phyloP scores from a whole-genome alignment of 2,329 filamentous ascomycete species.

The Hansfordia pulvinata region DNA sequence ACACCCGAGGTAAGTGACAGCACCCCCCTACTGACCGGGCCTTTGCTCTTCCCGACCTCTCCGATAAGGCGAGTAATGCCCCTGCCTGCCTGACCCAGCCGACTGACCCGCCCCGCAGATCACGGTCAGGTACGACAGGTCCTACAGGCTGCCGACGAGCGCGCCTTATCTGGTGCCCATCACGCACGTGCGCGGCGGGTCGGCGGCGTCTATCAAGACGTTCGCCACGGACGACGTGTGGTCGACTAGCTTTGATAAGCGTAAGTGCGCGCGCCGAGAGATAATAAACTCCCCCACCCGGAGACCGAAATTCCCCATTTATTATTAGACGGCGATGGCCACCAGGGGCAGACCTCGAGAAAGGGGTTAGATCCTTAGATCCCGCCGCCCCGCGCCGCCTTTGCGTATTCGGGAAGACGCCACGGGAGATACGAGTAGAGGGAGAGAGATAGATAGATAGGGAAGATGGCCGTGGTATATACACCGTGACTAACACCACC shows the following conservation, averaged over 20 bases:
- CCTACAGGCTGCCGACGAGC: background rate
- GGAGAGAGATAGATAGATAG: too few species aligned
- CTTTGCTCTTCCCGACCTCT: background rate
- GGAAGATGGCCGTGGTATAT: background rate
- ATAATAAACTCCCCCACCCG: too few species aligned
- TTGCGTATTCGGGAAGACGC: too few species aligned
- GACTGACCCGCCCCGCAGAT: background rate
- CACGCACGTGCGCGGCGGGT: background rate
- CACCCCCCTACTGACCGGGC: too few species aligned
- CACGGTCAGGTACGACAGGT: background rate
- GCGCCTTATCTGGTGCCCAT: background rate
- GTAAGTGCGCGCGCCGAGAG: too few species aligned
- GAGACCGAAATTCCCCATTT: too few species aligned
- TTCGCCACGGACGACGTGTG: conserved; percentile 1
- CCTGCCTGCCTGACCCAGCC: background rate
- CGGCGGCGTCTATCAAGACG: background rate
- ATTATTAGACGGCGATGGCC: background rate
- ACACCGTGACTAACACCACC: background rate
- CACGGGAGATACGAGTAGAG: too few species aligned
- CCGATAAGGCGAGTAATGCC: too few species aligned
- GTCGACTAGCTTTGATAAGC: background rate
- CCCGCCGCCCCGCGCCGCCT: too few species aligned
- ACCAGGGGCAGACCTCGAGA: background rate
- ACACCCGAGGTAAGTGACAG: background rate
- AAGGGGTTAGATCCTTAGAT: background rate